Evolutionary conservation across 371 early-diverging fungal species (phyloP).

Genomic region (Apophysomyces elegans): DNA sequence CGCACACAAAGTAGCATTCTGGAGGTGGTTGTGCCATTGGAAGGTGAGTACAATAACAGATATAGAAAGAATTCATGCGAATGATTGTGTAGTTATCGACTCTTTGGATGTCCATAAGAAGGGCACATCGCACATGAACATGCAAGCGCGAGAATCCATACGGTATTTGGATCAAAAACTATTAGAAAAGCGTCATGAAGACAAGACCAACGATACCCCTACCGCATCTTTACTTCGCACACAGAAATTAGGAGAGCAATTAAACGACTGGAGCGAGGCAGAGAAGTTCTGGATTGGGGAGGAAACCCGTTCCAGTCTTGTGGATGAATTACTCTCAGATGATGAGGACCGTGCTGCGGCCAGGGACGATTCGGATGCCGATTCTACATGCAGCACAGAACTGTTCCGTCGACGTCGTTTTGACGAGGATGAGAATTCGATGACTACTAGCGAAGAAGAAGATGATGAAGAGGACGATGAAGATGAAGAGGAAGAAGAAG

Average conservation of each 20-base stretch:
- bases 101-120: constrained; percentile 74
- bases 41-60: constrained; percentile 39
- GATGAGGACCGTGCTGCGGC: constrained; percentile 25
- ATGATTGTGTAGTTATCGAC: constrained; percentile 58
- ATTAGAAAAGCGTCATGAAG: constrained; percentile 2
- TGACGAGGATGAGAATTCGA: constrained; percentile 22
- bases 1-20: constrained; percentile 39
- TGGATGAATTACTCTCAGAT: constrained; percentile 28
- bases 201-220: constrained; percentile 6
- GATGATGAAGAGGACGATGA: constrained; percentile 15
- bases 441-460: constrained; percentile 18
- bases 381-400: constrained; percentile 28
- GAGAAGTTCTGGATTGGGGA: constrained; percentile 56
- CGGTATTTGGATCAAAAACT: constrained; percentile 74
- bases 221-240: constrained; percentile 43
- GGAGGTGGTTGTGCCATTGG: constrained; percentile 63
- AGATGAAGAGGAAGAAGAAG: constrained; percentile 23
- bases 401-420: constrained; percentile 29
- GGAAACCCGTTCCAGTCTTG: constrained; percentile 25
- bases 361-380: constrained; percentile 23
- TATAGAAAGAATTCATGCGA: constrained; percentile 18
- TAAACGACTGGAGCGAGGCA: constrained; percentile 56
- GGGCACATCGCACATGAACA: constrained; percentile 63
- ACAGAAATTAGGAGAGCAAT: constrained; percentile 52
- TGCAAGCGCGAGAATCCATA: constrained; percentile 75